phyloP scores from a whole-genome alignment of 306 rosid species.

The Rosa rugosa region DNA sequence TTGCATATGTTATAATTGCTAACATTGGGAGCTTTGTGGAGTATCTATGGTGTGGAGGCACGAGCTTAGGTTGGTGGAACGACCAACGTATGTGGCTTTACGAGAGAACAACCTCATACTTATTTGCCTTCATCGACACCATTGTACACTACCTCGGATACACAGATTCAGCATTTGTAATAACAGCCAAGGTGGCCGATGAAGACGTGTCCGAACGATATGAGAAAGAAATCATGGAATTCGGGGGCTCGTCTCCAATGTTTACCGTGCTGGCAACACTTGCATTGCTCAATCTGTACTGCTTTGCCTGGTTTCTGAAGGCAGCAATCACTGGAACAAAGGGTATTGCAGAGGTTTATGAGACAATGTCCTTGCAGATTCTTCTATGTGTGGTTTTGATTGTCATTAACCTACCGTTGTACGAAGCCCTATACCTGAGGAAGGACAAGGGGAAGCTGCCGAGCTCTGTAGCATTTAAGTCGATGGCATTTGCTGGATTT shows the following conservation, averaged over 20 bases:
- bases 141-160: slow-evolving; percentile 42
- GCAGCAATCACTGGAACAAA: slow-evolving; percentile 26
- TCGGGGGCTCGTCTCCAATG: slow-evolving; percentile 66
- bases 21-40: slow-evolving; percentile 44
- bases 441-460: slow-evolving; percentile 66
- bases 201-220: slow-evolving; percentile 50
- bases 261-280: slow-evolving; percentile 56
- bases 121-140: slow-evolving; percentile 51
- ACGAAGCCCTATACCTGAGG: slow-evolving; percentile 61
- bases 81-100: slow-evolving; percentile 64
- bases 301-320: slow-evolving; percentile 45
- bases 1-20: slow-evolving; percentile 50
- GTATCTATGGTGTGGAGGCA: slow-evolving; percentile 53
- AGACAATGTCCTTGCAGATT: slow-evolving; percentile 50
- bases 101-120: slow-evolving; percentile 55
- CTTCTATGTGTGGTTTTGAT: slow-evolving; percentile 49
- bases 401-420: slow-evolving; percentile 60
- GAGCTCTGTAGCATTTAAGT: slow-evolving; percentile 39
- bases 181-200: slow-evolving; percentile 59
- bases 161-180: slow-evolving; percentile 37
- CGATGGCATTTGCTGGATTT: slow-evolving; percentile 33
- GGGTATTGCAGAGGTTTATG: slow-evolving; percentile 22
- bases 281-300: slow-evolving; percentile 55
- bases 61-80: slow-evolving; percentile 77
- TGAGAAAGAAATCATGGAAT: slow-evolving; percentile 71